Percentiles rank a stretch among this genome's conserved stretches.
Evolutionary conservation across 2,329 filamentous ascomycete genomes (phyloP).

Genomic region (Mariannaea sp.): DNA sequence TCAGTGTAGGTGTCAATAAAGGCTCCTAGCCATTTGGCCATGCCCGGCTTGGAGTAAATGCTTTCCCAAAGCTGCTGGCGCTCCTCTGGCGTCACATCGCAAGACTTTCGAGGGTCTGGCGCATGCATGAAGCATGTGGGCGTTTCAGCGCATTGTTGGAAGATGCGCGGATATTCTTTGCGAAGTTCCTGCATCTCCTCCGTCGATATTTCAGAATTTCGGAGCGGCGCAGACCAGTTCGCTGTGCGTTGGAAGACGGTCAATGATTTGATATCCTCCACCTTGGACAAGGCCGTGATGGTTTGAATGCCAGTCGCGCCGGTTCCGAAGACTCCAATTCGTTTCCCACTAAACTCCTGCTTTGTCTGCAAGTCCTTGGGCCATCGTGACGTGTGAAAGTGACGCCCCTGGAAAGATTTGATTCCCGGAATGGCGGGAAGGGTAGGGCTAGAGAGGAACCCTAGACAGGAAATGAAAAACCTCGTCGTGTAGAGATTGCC

Average conservation of each 20-base stretch:
- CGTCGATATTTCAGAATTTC: constrained; percentile 19
- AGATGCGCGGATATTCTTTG: constrained; percentile 19
- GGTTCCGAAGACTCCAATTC: constrained; percentile 22
- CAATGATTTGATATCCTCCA: constrained; percentile 39
- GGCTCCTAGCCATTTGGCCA: constrained; percentile 25
- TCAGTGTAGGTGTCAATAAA: constrained; percentile 28
- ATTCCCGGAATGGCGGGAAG: constrained; percentile 17
- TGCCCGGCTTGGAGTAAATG: constrained; percentile 17
- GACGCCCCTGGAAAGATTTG: constrained; percentile 15
- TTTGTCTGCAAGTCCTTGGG: constrained; percentile 7
- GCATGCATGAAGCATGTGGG: constrained; percentile 23
- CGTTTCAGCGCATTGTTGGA: constrained; percentile 13
- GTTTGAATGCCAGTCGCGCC: constrained; percentile 29
- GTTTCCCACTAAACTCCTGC: constrained; percentile 19
- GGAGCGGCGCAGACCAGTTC: constrained; percentile 34
- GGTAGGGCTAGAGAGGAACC: constrained; percentile 22
- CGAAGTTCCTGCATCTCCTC: constrained; percentile 21
- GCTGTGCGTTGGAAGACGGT: constrained; percentile 40
- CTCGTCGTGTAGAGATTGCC: not conserved
- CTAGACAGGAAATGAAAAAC: constrained; percentile 25
- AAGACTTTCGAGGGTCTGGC: constrained; percentile 24
- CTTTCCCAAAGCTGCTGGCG: constrained; percentile 21
- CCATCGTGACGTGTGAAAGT: constrained; percentile 25
- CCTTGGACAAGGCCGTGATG: constrained; percentile 24
- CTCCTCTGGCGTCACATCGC: constrained; percentile 17